Evolutionary conservation across 257 asterid genomes (phyloP).

Genomic region (Solanum microdontum): DNA sequence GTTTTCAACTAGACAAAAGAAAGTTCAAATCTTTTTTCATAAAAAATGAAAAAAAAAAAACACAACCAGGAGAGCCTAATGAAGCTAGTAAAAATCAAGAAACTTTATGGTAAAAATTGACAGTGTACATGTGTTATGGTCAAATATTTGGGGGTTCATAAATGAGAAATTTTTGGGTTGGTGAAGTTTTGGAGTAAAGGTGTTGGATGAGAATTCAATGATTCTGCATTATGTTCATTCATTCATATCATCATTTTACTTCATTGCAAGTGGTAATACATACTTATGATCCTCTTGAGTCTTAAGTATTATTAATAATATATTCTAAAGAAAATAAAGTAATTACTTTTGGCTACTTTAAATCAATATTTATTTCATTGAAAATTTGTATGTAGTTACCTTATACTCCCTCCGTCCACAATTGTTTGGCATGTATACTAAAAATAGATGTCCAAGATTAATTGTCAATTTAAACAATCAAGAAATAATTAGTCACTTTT

Average conservation of each 20-base stretch:
- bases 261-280: not conserved
- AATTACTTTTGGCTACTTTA: not conserved
- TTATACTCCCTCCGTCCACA: no score
- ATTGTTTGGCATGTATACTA: no score
- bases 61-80: not conserved
- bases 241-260: not conserved
- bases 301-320: not conserved
- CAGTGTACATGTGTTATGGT: constrained; percentile 9
- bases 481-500: no score
- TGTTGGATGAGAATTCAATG: constrained; percentile 29
- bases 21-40: not conserved
- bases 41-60: not conserved
- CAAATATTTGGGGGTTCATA: constrained; percentile 33
- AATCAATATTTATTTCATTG: not conserved
- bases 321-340: not conserved
- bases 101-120: not conserved
- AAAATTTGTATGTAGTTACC: not conserved
- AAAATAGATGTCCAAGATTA: no score
- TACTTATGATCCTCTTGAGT: not conserved
- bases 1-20: not conserved
- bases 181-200: constrained; percentile 14
- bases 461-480: no score
- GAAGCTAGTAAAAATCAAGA: not conserved
- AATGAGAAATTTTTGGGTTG: constrained; percentile 25
- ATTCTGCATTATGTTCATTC: constrained; percentile 8